phyloP scores from a whole-genome alignment of 306 rosid species.

The Carpinus fangiana region DNA sequence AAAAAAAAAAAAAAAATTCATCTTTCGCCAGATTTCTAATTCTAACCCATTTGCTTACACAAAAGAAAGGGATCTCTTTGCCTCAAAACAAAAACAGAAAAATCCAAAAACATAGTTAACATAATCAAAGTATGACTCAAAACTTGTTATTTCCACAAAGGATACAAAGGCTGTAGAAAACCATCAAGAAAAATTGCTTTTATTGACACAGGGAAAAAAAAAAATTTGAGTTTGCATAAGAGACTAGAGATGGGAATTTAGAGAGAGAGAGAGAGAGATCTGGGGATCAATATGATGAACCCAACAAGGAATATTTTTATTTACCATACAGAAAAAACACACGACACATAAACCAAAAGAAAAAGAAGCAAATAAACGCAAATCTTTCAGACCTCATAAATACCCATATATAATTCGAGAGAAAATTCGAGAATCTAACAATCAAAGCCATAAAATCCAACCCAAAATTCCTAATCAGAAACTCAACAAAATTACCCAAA shows the following conservation, averaged over 20 bases:
- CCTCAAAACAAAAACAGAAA: background rate
- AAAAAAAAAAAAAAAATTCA: background rate
- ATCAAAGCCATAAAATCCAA: conserved; percentile 11
- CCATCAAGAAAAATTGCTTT: background rate
- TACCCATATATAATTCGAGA: conserved; percentile 1
- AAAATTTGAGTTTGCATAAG: background rate
- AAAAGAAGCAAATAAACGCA: conserved; percentile 13
- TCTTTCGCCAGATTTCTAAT: background rate
- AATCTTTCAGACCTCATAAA: conserved; percentile 13
- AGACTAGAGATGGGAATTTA: background rate
- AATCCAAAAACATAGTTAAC: background rate
- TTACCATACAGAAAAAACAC: conserved; percentile 5
- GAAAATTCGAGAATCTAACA: conserved; percentile 28
- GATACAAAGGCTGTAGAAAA: background rate
- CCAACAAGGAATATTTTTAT: conserved; percentile 5
- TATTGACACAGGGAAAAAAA: background rate
- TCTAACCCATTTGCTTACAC: background rate
- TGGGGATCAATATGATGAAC: conserved; percentile 10
- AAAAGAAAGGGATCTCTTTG: background rate
- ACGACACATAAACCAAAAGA: conserved; percentile 1
- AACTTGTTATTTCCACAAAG: background rate
- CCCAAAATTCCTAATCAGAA: conserved; percentile 1
- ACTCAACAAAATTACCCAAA: background rate
- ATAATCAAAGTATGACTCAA: background rate
- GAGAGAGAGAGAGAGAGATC: background rate